Evolutionary conservation across 805 yeast species (phyloP).

Genomic region (Wickerhamiella brachini): DNA sequence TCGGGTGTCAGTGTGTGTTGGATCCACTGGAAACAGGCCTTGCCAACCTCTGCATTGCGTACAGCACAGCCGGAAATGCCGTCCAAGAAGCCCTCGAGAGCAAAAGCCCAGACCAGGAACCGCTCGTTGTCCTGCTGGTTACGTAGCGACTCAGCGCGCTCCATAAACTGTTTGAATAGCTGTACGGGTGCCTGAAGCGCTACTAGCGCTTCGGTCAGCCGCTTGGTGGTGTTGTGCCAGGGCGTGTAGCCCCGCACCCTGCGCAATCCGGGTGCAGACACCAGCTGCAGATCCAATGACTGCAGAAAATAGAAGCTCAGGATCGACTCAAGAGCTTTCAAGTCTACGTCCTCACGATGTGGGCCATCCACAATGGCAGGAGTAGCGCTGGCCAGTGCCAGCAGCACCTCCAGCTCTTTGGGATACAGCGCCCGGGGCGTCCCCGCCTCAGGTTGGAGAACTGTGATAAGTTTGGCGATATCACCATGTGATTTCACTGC

Average conservation of each 20-base stretch:
- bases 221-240: slow-evolving; percentile 26
- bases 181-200: slow-evolving; percentile 23
- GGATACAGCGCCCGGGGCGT: slow-evolving; percentile 6
- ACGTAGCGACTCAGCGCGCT: slow-evolving; percentile 17
- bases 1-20: slow-evolving; percentile 7
- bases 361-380: slow-evolving; percentile 10
- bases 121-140: slow-evolving; percentile 2
- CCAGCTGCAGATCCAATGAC: slow-evolving; percentile 32
- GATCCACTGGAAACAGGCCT: slow-evolving; percentile 7
- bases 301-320: slow-evolving; percentile 24
- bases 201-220: slow-evolving; percentile 23
- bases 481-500: slow-evolving; percentile 12
- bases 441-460: slow-evolving; percentile 3
- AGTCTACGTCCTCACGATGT: slow-evolving; percentile 27
- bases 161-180: slow-evolving; percentile 13
- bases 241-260: slow-evolving; percentile 27
- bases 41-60: slow-evolving; percentile 12
- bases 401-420: slow-evolving; percentile 37
- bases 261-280: slow-evolving; percentile 16
- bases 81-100: slow-evolving; percentile 24
- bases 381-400: slow-evolving; percentile 39
- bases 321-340: slow-evolving; percentile 28
- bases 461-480: slow-evolving; percentile 7
- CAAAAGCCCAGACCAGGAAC: slow-evolving; percentile 16
- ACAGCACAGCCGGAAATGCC: slow-evolving; percentile 17